phyloP scores from a whole-genome alignment of 805 yeast species.

The Metschnikowia baotianmanensis region DNA sequence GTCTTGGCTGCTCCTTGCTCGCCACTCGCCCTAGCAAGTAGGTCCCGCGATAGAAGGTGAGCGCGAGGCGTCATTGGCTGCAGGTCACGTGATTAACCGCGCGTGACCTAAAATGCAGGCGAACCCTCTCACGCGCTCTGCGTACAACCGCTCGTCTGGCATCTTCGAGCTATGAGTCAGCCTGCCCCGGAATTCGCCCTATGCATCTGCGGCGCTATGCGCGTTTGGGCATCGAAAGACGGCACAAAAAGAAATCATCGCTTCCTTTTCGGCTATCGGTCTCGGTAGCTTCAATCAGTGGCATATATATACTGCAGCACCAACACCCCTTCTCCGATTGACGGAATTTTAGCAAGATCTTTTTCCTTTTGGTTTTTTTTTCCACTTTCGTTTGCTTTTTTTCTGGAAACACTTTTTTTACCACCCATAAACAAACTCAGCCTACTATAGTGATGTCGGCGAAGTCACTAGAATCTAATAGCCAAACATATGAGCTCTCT shows the following conservation, averaged over 20 bases:
- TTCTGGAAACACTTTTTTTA: not conserved
- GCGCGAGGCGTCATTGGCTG: not conserved
- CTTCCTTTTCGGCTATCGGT: constrained; percentile 3
- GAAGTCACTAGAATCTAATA: constrained; percentile 7
- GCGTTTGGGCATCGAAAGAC: constrained; percentile 1
- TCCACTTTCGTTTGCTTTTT: too few relatives aligned
- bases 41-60: not conserved
- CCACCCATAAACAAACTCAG: too few relatives aligned
- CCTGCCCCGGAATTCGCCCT: constrained; percentile 9
- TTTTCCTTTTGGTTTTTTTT: too few relatives aligned
- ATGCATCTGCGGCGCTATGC: constrained; percentile 7
- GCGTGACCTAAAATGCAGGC: constrained; percentile 2
- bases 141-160: constrained; percentile 3
- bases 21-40: too few relatives aligned
- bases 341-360: not conserved
- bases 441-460: constrained; percentile 1
- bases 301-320: not conserved
- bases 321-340: not conserved
- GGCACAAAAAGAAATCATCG: constrained; percentile 5
- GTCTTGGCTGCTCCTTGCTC: too few relatives aligned
- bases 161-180: constrained; percentile 7
- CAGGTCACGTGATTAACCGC: constrained; percentile 6
- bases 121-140: not conserved
- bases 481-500: constrained; percentile 6
- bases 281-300: constrained; percentile 3